phyloP scores from a whole-genome alignment of 345 rosid species.

The Lepidium didymum region DNA sequence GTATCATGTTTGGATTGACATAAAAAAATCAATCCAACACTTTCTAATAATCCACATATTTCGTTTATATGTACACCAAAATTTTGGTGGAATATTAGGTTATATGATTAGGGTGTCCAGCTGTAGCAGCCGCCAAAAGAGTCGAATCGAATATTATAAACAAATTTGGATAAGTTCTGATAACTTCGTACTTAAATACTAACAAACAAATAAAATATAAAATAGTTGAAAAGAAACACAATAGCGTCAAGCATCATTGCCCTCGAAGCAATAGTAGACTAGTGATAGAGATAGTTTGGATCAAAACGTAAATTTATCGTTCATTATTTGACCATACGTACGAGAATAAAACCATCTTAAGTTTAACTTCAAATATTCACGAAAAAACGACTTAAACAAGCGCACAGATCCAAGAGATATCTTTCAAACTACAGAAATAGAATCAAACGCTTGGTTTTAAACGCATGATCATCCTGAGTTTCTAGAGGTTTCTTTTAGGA shows the following conservation, averaged over 20 bases:
- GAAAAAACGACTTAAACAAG: too few species aligned
- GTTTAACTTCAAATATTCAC: too few species aligned
- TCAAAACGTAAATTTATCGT: too few species aligned
- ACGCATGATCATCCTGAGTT: too few species aligned
- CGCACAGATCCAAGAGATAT: too few species aligned
- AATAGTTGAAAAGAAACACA: background rate
- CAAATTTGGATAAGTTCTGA: slow-evolving; percentile 11
- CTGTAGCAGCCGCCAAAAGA: slow-evolving; percentile 25
- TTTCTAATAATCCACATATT: background rate
- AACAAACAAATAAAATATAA: background rate
- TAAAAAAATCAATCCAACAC: background rate
- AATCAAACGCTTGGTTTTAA: too few species aligned
- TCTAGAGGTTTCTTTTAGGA: too few species aligned
- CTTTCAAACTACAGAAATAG: too few species aligned
- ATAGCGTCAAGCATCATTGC: background rate
- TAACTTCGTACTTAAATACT: background rate
- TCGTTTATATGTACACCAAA: background rate
- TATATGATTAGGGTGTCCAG: slow-evolving; percentile 6
- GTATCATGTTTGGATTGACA: background rate
- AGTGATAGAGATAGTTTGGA: too few species aligned
- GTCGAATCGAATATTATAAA: background rate
- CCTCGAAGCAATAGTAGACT: too few species aligned
- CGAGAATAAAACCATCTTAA: too few species aligned
- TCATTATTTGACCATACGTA: too few species aligned
- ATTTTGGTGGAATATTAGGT: slow-evolving; percentile 18